These are phyloP conservation scores for Ambrosia trifida DNA, from an alignment of 129 eudicot species.

Conservation along the genomic window DNA sequence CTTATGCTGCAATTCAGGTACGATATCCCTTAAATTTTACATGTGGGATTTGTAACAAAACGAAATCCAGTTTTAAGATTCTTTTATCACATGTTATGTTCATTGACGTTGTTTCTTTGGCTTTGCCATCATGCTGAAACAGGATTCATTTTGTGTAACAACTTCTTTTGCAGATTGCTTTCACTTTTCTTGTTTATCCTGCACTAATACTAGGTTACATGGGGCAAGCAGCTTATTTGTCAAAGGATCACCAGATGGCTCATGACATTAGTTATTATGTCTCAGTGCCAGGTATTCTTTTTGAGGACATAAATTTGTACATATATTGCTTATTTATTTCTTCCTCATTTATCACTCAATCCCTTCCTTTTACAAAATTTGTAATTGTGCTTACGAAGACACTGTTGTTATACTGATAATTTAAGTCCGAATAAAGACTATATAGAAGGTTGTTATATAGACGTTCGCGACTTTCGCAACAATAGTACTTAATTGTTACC, in stretches of 20 bases:
- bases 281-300: constrained; percentile 78
- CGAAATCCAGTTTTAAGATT: background rate
- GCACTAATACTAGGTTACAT: constrained; percentile 71
- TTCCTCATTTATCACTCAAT: too few species aligned
- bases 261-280: constrained; percentile 62
- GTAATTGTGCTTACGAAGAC: too few species aligned
- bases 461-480: too few species aligned
- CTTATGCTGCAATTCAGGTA: constrained; percentile 93
- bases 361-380: too few species aligned
- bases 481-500: too few species aligned
- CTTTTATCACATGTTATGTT: background rate
- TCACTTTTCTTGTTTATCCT: constrained; percentile 72
- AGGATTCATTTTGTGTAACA: background rate
- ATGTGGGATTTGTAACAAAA: background rate
- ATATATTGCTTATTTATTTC: background rate
- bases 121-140: background rate
- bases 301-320: background rate
- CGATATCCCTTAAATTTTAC: constrained; percentile 14
- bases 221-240: constrained; percentile 86
- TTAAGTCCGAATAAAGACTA: too few species aligned
- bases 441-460: too few species aligned
- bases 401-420: too few species aligned
- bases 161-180: constrained; percentile 57
- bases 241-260: constrained; percentile 60
- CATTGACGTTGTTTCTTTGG: background rate